Evolutionary conservation across 2,329 filamentous ascomycete genomes (phyloP), one percentile per base, ranked within the genome.

Genomic region (Talaromyces pinophilus): DNA sequence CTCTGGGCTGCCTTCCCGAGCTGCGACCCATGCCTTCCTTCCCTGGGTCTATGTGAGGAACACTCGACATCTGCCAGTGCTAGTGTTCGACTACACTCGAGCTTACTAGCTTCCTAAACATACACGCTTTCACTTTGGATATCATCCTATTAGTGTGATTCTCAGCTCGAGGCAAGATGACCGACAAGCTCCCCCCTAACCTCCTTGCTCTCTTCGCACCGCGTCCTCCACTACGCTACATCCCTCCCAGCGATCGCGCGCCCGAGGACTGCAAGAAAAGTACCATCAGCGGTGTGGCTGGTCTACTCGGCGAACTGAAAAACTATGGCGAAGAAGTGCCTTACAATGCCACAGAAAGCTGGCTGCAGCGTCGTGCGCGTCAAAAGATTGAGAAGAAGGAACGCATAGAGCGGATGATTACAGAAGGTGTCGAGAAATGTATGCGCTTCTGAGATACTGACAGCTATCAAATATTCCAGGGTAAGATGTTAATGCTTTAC

Each of bases 181-280:
- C 95, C 61, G 94, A 97, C 85, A 95, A 96, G 81, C 90, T 99
- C 22, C 94, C 95, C 67, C 92, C 91, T 65, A 94, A 96, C 77
- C 87, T 98, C 67, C 86, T 98, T 73, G 91, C 92, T 80, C 92
- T 98, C 72, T 99, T 99, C 83, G 92, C 94, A 81, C 92, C 95
- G 77, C 92, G 95, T 67, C 95, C 95, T 72, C 91, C 94, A 67
- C 83, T 98, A 77, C 91, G 93, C 80, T 98, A 92, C 86, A 88
- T 97, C 68, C 90, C 91, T 68, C 92, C 93, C 6, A 84, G 86
- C 72, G 94, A 98, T 80, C 85, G 91, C 77, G 87, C 93, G 69
- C 90, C 93, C 11, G 92, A 95, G 80, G 87, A 93, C 71, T 90
- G 92, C 73, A 88, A 85, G 77, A 96, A 92, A 19, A 87, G 89